Conservation (phyloP, 805 yeast genomes). For the Starmerella vitae region DNA sequence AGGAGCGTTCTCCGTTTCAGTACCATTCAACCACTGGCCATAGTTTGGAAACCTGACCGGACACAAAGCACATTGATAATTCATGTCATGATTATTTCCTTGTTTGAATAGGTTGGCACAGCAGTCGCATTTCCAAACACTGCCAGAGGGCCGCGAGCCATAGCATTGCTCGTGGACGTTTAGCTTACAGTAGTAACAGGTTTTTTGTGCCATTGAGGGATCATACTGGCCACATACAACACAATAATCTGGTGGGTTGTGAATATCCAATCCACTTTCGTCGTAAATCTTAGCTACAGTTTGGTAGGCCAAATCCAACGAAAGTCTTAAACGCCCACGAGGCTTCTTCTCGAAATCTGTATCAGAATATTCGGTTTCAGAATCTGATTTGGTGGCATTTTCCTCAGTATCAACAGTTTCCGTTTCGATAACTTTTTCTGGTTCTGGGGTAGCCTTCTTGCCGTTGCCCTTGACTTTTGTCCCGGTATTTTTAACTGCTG, state of each 20-base stretch:
- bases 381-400: slow-evolving; percentile 1
- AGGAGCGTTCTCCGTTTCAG: slow-evolving; percentile 1
- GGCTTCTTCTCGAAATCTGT: not conserved
- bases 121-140: slow-evolving; percentile 37
- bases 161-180: slow-evolving; percentile 18
- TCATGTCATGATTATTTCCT: slow-evolving; percentile 58
- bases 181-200: slow-evolving; percentile 15
- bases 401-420: not conserved
- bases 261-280: slow-evolving; percentile 1
- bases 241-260: slow-evolving; percentile 6
- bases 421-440: not conserved
- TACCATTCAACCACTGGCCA: slow-evolving; percentile 15
- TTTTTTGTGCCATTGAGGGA: slow-evolving; percentile 10
- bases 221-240: slow-evolving; percentile 17
- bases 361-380: not conserved
- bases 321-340: not conserved
- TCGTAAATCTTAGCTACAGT: slow-evolving; percentile 4
- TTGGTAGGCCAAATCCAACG: slow-evolving; percentile 6
- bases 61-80: slow-evolving; percentile 13
- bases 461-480: no score
- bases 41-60: slow-evolving; percentile 14
- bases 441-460: not conserved
- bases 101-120: slow-evolving; percentile 56
- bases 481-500: not conserved
- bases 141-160: slow-evolving; percentile 4